These are phyloP conservation scores for Erodium maritimum DNA, from an alignment of 345 rosid genomes.

Conservation along the genomic window DNA sequence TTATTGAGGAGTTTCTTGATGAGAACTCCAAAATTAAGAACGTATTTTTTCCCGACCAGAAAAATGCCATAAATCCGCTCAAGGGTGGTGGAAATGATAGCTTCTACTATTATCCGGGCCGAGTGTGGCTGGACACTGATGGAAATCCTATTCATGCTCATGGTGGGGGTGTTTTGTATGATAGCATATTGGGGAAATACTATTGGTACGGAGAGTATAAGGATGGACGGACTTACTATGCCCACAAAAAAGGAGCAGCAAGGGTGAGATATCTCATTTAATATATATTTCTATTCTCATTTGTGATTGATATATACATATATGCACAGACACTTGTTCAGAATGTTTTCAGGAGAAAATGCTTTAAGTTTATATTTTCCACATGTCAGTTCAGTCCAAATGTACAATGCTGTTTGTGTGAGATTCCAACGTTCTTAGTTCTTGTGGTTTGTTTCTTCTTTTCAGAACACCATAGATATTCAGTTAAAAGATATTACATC, in stretches of 20 bases:
- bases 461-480: not conserved
- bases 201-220: slow-evolving; percentile 95
- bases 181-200: slow-evolving; percentile 45
- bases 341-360: not conserved
- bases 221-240: slow-evolving; percentile 83
- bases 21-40: slow-evolving; percentile 66
- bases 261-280: slow-evolving; percentile 41
- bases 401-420: not conserved
- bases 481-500: not conserved
- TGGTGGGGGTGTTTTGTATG: slow-evolving; percentile 68
- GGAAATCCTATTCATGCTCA: slow-evolving; percentile 93
- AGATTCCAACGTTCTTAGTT: not conserved
- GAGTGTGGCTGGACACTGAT: slow-evolving; percentile 81
- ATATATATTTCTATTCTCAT: not conserved
- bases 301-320: not conserved
- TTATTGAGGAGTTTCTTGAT: slow-evolving; percentile 82
- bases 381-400: not conserved
- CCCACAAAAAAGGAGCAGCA: slow-evolving; percentile 75
- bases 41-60: slow-evolving; percentile 60
- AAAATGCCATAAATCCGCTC: slow-evolving; percentile 48
- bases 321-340: not conserved
- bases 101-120: slow-evolving; percentile 51
- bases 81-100: slow-evolving; percentile 42
- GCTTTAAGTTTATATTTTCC: not conserved
- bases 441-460: not conserved